Evolutionary conservation across 2,329 filamentous ascomycete species (phyloP).

Genomic region (Hypomyces rosellus): DNA sequence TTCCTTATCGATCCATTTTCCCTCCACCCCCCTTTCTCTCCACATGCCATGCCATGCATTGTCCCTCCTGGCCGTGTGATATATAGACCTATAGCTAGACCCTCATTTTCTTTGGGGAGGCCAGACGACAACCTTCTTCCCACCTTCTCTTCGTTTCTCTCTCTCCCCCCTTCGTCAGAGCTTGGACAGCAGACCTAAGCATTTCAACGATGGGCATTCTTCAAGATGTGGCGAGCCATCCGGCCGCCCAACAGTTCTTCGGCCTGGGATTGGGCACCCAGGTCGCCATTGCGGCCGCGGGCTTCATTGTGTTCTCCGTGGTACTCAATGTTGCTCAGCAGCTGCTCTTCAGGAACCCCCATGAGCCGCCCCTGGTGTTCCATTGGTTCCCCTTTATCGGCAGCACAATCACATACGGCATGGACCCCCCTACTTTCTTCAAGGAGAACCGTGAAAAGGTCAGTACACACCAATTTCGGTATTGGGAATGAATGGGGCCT

Average conservation of each 20-base stretch:
- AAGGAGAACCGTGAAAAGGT: constrained; percentile 69
- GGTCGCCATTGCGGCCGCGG: constrained; percentile 37
- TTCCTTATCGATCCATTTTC: not conserved
- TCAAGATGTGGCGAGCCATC: constrained; percentile 43
- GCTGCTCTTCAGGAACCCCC: constrained; percentile 72
- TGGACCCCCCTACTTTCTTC: constrained; percentile 89
- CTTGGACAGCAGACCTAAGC: not conserved
- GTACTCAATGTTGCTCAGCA: constrained; percentile 75
- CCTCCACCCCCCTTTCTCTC: not conserved
- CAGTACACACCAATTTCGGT: constrained; percentile 17
- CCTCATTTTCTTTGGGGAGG: too few relatives aligned
- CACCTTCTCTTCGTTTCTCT: not conserved
- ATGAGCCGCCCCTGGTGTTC: constrained; percentile 75
- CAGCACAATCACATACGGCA: constrained; percentile 89
- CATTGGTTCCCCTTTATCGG: constrained; percentile 79
- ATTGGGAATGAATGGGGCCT: not conserved
- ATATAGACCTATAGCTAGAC: too few relatives aligned
- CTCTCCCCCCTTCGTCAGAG: too few relatives aligned
- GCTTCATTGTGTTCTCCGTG: constrained; percentile 50
- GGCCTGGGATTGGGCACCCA: constrained; percentile 43
- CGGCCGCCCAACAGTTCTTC: constrained; percentile 44
- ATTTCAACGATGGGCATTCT: constrained; percentile 46
- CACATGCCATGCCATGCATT: not conserved
- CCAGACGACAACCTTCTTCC: not conserved
- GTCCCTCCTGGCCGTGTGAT: too few relatives aligned